Base-by-base conservation (phyloP, 139 green algal genomes). In the Tetraselmis striata region DNA sequence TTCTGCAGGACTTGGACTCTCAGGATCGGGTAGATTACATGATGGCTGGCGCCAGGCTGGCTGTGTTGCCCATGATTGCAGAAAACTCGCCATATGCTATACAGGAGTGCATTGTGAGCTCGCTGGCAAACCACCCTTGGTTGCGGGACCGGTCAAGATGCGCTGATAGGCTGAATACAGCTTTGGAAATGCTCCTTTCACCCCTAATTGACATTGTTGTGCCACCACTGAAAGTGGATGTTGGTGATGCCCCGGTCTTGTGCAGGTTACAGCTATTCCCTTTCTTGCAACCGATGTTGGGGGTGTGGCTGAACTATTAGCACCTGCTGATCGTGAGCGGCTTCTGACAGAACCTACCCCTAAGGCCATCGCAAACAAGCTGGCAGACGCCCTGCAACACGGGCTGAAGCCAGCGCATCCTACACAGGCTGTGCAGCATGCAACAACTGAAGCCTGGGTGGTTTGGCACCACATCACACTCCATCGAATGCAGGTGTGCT, bases 381-480 rank as follows among this genome's bases (percentile, higher is more conserved):
- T 84, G 2, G 27, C 28, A 11, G 25, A 79, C 74, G 75, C 83
- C 2, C 75, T 84, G 2, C 27, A 30, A 26, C 18, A 28, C 2
- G 81, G 81, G 5, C 24, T 84, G 2, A 29, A 79, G 26, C 67
- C 81, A 2, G 59, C 31, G n/a, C 23, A 77, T 2, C 74, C 74
- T 18, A 31, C 25, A 28, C 74, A 18, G 23, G 22, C 23, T 2
- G 28, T 32, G 80, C 80, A 23, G 67, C 28, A 27, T 23, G 31
- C 29, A 23, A n/a, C 83, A 25, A 59, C 83, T 28, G 45, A 82
- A 45, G 29, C 45, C 2, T 86, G 77, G 77, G 78, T 74, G 28
- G 67, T 86, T n/a, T 86, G 82, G 82, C 82, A 86, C 29, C 82
- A 86, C 28, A 59, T 31, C 25, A 29, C 84, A 27, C n/a, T 83